Base-by-base conservation (phyloP, 164 flowering plant genomes). In the Nymphaea thermarum region DNA sequence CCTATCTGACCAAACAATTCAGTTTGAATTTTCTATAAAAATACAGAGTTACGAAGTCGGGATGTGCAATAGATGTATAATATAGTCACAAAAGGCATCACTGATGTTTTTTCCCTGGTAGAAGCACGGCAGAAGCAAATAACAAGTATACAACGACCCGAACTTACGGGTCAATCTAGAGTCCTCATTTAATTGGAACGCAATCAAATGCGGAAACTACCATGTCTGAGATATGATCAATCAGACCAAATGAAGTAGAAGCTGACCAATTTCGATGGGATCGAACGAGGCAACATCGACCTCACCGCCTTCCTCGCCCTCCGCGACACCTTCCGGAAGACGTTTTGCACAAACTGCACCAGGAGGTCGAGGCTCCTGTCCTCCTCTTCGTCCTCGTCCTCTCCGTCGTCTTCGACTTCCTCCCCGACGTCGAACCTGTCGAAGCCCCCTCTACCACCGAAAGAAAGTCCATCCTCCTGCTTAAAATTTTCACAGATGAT, bases 351-450 rank as follows among this genome's bases (percentile, higher is more conserved):
- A 73, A 93, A 90, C 71, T 79, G 75, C 65, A 87, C 82, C 44
- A 93, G 75, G 44, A 90, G 81, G 77, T 90, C 98, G 76, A 93
- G 77, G 67, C 96, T 93, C 75, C 95, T 77, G 71, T 90, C 96
- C 42, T 87, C 96, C 0, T 83, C 87, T 0, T 81, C 90, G 0
- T 81, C 86, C 0, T 90, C 96, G 0, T 82, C 89, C 0, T 78
- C 88, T 0, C 82, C 89, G 0, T 79, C 88, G 4, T 80, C 84
- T 0, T 73, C 88, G 5, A 78, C 86, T 0, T 78, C 81, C n/a
- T 65, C 80, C 15, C 66, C 64, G 43, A 66, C 65, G 17, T 62
- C 78, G 51, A 47, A 47, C 65, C 73, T 75, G 71, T 75, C 72
- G 93, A 91, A 83, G 17, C 65, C 75, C 11, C 84, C 78, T 2